Conservation (phyloP, 2,329 filamentous ascomycete genomes). For the Phyllosticta paracitricarpa region DNA sequence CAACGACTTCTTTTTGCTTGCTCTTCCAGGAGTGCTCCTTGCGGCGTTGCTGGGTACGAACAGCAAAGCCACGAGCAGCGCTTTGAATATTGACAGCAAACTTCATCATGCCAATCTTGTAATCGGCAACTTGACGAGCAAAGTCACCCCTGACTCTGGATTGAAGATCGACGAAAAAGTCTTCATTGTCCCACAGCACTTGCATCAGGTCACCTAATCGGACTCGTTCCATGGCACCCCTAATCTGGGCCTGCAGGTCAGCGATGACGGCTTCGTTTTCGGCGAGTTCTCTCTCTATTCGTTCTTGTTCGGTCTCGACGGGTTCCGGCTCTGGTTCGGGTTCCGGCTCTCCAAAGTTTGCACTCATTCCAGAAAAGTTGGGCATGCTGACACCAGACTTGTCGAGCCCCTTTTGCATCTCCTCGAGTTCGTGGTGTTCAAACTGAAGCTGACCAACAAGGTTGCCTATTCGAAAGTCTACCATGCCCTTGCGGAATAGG, state of each 20-base stretch:
- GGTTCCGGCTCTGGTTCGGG: slow-evolving; percentile 63
- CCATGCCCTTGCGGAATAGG: slow-evolving; percentile 87
- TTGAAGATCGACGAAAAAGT: slow-evolving; percentile 70
- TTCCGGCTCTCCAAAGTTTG: slow-evolving; percentile 79
- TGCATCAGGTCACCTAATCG: slow-evolving; percentile 77
- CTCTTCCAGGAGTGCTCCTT: slow-evolving; percentile 60
- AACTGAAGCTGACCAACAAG: slow-evolving; percentile 94
- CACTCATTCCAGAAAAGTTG: slow-evolving; percentile 94
- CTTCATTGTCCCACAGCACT: slow-evolving; percentile 76
- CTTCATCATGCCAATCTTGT: slow-evolving; percentile 69
- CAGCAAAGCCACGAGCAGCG: slow-evolving; percentile 63
- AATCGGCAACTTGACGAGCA: slow-evolving; percentile 70
- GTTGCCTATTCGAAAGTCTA: slow-evolving; percentile 93
- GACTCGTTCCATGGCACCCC: slow-evolving; percentile 70
- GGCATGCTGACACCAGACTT: slow-evolving; percentile 94
- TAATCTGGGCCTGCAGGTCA: slow-evolving; percentile 79
- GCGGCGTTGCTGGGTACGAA: slow-evolving; percentile 52
- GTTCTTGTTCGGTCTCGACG: slow-evolving; percentile 79
- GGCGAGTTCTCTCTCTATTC: slow-evolving; percentile 68
- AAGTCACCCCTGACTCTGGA: slow-evolving; percentile 81
- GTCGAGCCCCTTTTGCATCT: slow-evolving; percentile 93
- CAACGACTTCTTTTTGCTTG: slow-evolving; percentile 61
- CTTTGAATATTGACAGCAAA: slow-evolving; percentile 78
- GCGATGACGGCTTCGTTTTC: slow-evolving; percentile 63
- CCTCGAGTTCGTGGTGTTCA: slow-evolving; percentile 93